Evolutionary conservation across 1,139 yeast species (phyloP).

Genomic region (Blastobotrys illinoisensis): DNA sequence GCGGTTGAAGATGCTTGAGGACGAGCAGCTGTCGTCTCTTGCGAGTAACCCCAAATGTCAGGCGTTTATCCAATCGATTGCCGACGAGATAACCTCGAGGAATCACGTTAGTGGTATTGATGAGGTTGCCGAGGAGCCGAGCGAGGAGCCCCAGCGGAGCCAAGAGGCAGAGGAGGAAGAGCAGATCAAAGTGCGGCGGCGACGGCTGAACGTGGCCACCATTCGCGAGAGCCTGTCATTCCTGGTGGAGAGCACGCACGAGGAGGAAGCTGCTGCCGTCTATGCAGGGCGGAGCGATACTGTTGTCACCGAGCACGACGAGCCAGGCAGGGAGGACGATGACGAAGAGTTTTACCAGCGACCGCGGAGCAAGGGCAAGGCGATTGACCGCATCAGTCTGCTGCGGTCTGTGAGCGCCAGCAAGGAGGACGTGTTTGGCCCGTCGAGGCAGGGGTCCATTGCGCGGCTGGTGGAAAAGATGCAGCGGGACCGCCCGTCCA

Average conservation of each 20-base stretch:
- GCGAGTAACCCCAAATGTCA: conserved; percentile 54
- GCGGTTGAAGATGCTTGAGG: conserved; percentile 49
- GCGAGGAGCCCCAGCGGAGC: conserved; percentile 17
- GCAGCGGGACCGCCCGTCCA: background rate
- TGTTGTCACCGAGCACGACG: background rate
- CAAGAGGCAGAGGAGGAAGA: conserved; percentile 5
- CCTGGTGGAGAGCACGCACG: conserved; percentile 10
- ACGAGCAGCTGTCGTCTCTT: conserved; percentile 46
- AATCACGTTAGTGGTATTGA: conserved; percentile 19
- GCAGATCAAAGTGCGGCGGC: conserved; percentile 34
- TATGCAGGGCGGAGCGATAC: background rate
- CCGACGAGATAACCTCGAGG: conserved; percentile 36
- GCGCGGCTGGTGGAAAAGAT: background rate
- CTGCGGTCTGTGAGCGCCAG: background rate
- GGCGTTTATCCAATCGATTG: conserved; percentile 70
- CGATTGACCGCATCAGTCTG: background rate
- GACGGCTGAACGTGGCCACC: conserved; percentile 34
- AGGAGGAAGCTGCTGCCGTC: conserved; percentile 18
- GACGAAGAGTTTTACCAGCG: conserved; percentile 15
- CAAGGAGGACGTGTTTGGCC: conserved; percentile 13
- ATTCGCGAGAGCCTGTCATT: conserved; percentile 64
- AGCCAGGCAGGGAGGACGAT: background rate
- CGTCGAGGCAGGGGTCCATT: conserved; percentile 8
- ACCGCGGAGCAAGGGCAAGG: conserved; percentile 28
- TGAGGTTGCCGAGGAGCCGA: conserved; percentile 15